phyloP scores from a whole-genome alignment of 345 rosid genomes.

The Brassica incana region DNA sequence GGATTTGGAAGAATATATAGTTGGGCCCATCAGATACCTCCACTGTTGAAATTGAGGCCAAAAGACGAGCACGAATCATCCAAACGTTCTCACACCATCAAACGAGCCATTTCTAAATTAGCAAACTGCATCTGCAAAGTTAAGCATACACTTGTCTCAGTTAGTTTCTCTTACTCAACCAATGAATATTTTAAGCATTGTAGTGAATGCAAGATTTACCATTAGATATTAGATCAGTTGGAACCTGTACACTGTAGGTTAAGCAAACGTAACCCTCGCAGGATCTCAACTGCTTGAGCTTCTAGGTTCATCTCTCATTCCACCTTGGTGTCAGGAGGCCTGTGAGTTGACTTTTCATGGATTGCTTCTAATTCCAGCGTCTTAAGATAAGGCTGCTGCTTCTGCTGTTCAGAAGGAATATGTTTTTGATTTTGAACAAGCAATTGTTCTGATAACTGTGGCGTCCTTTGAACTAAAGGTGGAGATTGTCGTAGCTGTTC shows the following conservation, averaged over 20 bases:
- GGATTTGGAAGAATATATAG: slow-evolving; percentile 16
- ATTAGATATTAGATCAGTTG: not conserved
- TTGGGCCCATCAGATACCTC: slow-evolving; percentile 22
- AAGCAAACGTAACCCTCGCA: slow-evolving; percentile 56
- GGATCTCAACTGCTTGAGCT: slow-evolving; percentile 46
- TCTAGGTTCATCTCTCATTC: slow-evolving; percentile 52
- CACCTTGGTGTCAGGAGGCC: slow-evolving; percentile 49
- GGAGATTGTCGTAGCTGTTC: slow-evolving; percentile 51
- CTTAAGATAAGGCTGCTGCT: slow-evolving; percentile 24
- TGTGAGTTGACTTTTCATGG: slow-evolving; percentile 20
- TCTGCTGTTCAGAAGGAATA: slow-evolving; percentile 8
- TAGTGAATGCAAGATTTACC: not conserved
- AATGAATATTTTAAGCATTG: not conserved
- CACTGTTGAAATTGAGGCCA: slow-evolving; percentile 13
- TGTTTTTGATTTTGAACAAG: slow-evolving; percentile 26
- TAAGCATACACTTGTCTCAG: slow-evolving; percentile 4
- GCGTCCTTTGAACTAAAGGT: slow-evolving; percentile 46
- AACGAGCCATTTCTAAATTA: slow-evolving; percentile 7
- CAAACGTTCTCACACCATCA: slow-evolving; percentile 6
- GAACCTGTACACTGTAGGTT: slow-evolving; percentile 81
- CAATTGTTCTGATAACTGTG: slow-evolving; percentile 49
- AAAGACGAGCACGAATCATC: slow-evolving; percentile 19
- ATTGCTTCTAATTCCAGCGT: slow-evolving; percentile 51
- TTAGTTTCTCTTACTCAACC: not conserved
- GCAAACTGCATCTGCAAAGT: slow-evolving; percentile 26